Conservation (phyloP, 371 early-diverging fungal genomes). For the Catenaria anguillulae region DNA sequence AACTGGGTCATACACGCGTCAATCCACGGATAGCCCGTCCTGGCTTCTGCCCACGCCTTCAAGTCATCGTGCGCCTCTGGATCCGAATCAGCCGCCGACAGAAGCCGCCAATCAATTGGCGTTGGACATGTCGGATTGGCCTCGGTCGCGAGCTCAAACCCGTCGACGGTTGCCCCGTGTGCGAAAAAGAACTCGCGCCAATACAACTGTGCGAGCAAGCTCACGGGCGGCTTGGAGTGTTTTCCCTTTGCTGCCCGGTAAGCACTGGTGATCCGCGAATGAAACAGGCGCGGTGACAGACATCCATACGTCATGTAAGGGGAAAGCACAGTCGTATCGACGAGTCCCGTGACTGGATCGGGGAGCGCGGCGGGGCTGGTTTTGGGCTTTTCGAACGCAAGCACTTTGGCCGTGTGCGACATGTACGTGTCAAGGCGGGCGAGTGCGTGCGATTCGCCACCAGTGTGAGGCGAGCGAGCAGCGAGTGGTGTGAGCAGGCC, state of each 20-base stretch:
- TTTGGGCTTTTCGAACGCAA: conserved; percentile 19
- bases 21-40: conserved; percentile 14
- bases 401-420: conserved; percentile 6
- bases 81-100: conserved; percentile 9
- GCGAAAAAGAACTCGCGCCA: conserved; percentile 19
- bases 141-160: conserved; percentile 9
- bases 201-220: conserved; percentile 18
- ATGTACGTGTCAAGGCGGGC: conserved; percentile 9
- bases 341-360: conserved; percentile 9
- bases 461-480: conserved; percentile 10
- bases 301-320: conserved; percentile 14
- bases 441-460: conserved; percentile 17
- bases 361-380: conserved; percentile 16
- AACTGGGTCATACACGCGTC: conserved; percentile 23
- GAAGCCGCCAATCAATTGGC: conserved; percentile 9
- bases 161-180: conserved; percentile 9
- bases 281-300: conserved; percentile 14
- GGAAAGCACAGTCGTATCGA: conserved; percentile 16
- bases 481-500: not conserved
- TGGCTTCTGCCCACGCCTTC: conserved; percentile 13
- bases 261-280: conserved; percentile 8
- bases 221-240: conserved; percentile 17
- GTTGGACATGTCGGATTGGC: conserved; percentile 13
- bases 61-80: conserved; percentile 8
- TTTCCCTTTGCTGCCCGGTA: conserved; percentile 6